Base-by-base conservation (phyloP, 2,329 filamentous ascomycete species). In the Alternaria ethzedia region DNA sequence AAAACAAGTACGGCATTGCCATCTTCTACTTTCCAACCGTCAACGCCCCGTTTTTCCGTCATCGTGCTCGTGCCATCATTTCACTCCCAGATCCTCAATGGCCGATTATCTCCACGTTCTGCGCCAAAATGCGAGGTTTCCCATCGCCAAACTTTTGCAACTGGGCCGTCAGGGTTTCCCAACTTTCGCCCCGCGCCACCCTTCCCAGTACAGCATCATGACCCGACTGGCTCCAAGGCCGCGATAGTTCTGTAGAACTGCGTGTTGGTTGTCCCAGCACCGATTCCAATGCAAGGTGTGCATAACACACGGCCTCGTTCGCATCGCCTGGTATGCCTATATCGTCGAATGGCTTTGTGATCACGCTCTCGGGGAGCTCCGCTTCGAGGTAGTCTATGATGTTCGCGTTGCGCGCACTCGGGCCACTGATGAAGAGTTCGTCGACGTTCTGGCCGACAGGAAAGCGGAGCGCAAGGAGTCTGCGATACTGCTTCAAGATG, bases 381-480 rank as follows among this genome's bases (percentile, higher is more conserved):
- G 57, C 70, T 72, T 86, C 83, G 65, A 89, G 83, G 70, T 83
- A 86, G 7, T 82, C 72, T 4, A 81, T 81, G 67, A 89, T 89
- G 66, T 88, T 88, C 2, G 85, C 84, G 69, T 89, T 88, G 63
- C 83, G 82, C 0, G 86, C 86, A 17, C 86, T 86, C 6, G 85
- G 86, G 11, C 87, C 87, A 72, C 86, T 88, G 83, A 89, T 86
- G 79, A 86, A 89, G 41, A 89, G 82, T 76, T 89, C 87, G 5
- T 80, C 82, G 57, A 88, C 81, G 13, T 82, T 73, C 67, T 79
- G 79, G 28, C 76, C 76, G 1, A 32, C 21, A 4, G 67, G 64
- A 25, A 70, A 70, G 30, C 50, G 57, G 6, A 54, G 36, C 4
- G 84, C 83, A 50, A 83, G 82, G 62, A 87, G 87, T 30, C 84